Evolutionary conservation across 169 alveolate genomes (phyloP), one percentile per base, ranked within the genome.

Genomic region (Cystoisospora suis): DNA sequence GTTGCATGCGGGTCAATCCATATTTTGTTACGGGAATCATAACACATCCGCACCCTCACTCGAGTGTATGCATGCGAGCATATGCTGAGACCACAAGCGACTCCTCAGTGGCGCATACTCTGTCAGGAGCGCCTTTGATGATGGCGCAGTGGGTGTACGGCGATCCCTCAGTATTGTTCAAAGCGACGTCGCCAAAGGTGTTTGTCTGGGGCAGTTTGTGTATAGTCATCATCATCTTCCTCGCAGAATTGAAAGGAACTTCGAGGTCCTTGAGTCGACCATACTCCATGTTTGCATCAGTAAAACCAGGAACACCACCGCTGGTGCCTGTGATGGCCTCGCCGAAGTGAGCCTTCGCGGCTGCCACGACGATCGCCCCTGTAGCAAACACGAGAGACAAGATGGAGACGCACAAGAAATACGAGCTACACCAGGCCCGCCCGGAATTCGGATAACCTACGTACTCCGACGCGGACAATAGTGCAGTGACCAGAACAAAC

Each of bases 111-210:
- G 72, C 46, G 0, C 90, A 0, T 45, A 96, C 89, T 80, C 93
- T 91, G 69, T 97, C 99, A 0, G 99, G 99, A 3, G 98, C 98
- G 27, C 98, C 99, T 93, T 97, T 97, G 61, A 97, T 86, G 40
- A 96, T 91, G 58, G 98, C 99, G 56, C 97, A 94, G 85, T 97
- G 98, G 40, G 98, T 96, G 90, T 45, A 96, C 12, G 23, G 53
- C 32, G 58, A 40, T 27, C 81, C 90, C 32, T 44, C 58, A 23
- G 46, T 29, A 6, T 75, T 42, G 34, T 80, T 29, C 17, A 94
- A 81, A 29, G 86, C 38, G 61, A 95, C 47, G 85, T 91, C 94
- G 40, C 95, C 96, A 86, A 93, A 96, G 65, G 20, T 0, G 94
- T 94, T 91, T 47, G 86, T 83, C 44, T 75, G 56, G 0, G 95